Evolutionary conservation across 2,329 filamentous ascomycete species (phyloP).

Genomic region (Cytospora mali): DNA sequence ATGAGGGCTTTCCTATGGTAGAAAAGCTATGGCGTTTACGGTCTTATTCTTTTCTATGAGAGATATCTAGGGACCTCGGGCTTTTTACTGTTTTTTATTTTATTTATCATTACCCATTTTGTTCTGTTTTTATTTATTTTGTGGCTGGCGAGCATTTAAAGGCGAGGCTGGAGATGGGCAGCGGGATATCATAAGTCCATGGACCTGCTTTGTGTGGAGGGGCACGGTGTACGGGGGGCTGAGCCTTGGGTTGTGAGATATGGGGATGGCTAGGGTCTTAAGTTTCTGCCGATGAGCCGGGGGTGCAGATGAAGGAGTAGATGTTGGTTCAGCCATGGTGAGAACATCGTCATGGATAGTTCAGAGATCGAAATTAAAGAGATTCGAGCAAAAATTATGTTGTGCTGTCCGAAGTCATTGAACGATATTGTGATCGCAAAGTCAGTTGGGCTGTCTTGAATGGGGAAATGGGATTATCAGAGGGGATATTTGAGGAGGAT

Average conservation of each 20-base stretch:
- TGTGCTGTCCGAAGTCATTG: too few species aligned
- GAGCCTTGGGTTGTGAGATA: not conserved
- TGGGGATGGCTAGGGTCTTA: not conserved
- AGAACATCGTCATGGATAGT: not conserved
- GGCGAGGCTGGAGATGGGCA: not conserved
- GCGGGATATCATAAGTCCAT: not conserved
- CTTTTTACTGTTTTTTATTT: constrained; percentile 15
- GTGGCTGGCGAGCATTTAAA: not conserved
- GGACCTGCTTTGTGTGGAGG: not conserved
- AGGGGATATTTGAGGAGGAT: too few species aligned
- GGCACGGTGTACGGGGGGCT: not conserved
- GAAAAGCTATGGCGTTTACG: constrained; percentile 27
- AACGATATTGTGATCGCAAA: too few species aligned
- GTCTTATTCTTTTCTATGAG: constrained; percentile 17
- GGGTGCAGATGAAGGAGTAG: not conserved
- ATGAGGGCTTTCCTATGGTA: constrained; percentile 22
- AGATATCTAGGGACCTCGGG: constrained; percentile 20
- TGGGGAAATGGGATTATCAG: too few species aligned
- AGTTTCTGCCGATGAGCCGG: not conserved
- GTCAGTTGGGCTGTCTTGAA: too few species aligned
- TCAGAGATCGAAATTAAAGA: not conserved
- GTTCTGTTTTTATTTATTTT: constrained; percentile 19
- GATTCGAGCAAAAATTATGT: not conserved
- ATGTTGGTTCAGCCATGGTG: not conserved
- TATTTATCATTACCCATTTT: constrained; percentile 19